Percentiles rank a stretch among this genome's conserved stretches.
phyloP scores from a whole-genome alignment of 768 basidiomycete species.

The Leccinellum luteum region DNA sequence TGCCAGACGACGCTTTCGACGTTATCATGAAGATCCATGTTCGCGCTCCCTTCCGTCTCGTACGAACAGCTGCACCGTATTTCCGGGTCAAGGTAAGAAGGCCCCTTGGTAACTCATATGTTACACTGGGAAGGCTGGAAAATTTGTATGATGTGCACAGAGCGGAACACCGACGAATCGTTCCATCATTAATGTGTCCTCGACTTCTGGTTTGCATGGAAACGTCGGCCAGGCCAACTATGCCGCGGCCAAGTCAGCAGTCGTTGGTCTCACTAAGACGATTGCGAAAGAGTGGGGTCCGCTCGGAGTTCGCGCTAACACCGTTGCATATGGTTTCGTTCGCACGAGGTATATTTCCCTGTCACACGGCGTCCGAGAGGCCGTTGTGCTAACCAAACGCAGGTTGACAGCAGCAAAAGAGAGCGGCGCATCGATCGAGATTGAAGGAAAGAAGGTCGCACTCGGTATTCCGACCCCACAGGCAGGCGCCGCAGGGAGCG shows the following conservation, averaged over 20 bases:
- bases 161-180: slow-evolving; percentile 60
- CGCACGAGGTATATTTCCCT: slow-evolving; percentile 57
- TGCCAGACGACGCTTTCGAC: slow-evolving; percentile 77
- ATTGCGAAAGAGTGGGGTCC: slow-evolving; percentile 86
- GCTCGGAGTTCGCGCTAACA: slow-evolving; percentile 81
- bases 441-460: slow-evolving; percentile 80
- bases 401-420: slow-evolving; percentile 82
- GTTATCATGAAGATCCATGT: slow-evolving; percentile 84
- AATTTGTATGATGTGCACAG: slow-evolving; percentile 30
- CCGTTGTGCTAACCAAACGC: slow-evolving; percentile 1
- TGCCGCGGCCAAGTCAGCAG: slow-evolving; percentile 74
- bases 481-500: slow-evolving; percentile 37
- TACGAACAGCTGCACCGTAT: slow-evolving; percentile 81
- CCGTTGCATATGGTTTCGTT: slow-evolving; percentile 74
- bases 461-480: slow-evolving; percentile 70
- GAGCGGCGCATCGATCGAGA: slow-evolving; percentile 68
- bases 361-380: neutral
- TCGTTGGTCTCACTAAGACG: slow-evolving; percentile 80
- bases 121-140: neutral
- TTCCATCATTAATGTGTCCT: slow-evolving; percentile 80
- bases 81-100: slow-evolving; percentile 67
- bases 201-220: slow-evolving; percentile 79
- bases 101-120: neutral
- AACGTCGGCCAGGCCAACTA: slow-evolving; percentile 87
- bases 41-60: slow-evolving; percentile 80